These are phyloP conservation scores for Neurospora tetraspora DNA, from an alignment of 495 filamentous ascomycete species.

Conservation along the genomic window DNA sequence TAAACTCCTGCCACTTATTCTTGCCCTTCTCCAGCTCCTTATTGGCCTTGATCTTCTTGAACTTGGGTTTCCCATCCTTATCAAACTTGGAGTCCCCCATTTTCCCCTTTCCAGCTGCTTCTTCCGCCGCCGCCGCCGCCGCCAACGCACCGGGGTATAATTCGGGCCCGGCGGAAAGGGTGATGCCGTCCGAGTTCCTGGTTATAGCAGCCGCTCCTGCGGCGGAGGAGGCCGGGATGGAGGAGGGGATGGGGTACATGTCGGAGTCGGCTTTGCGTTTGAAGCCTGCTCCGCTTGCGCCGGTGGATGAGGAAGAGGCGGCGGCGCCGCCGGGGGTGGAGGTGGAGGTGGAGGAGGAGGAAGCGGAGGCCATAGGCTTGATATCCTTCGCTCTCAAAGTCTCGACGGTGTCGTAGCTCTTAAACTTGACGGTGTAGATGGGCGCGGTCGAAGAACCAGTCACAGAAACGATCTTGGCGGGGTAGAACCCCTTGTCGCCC, in stretches of 20 bases:
- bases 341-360: slow-evolving; percentile 27
- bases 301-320: slow-evolving; percentile 31
- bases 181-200: slow-evolving; percentile 45
- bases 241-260: slow-evolving; percentile 17
- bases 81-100: not conserved
- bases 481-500: slow-evolving; percentile 85
- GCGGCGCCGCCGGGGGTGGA: slow-evolving; percentile 57
- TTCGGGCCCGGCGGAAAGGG: slow-evolving; percentile 70
- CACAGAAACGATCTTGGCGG: slow-evolving; percentile 84
- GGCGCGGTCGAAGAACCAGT: slow-evolving; percentile 82
- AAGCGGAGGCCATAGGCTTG: slow-evolving; percentile 55
- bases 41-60: slow-evolving; percentile 77
- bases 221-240: slow-evolving; percentile 9
- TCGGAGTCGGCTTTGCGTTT: slow-evolving; percentile 10
- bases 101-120: slow-evolving; percentile 7
- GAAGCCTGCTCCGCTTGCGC: slow-evolving; percentile 28
- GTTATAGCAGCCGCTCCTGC: slow-evolving; percentile 15
- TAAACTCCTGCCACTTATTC: slow-evolving; percentile 91
- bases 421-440: slow-evolving; percentile 90
- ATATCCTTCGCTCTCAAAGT: slow-evolving; percentile 79
- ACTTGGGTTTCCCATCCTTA: slow-evolving; percentile 33
- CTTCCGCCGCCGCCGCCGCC: not conserved
- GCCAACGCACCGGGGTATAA: slow-evolving; percentile 46
- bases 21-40: slow-evolving; percentile 85
- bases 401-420: slow-evolving; percentile 78